phyloP scores from a whole-genome alignment of 768 basidiomycete species.

The Lentinus brumalis region DNA sequence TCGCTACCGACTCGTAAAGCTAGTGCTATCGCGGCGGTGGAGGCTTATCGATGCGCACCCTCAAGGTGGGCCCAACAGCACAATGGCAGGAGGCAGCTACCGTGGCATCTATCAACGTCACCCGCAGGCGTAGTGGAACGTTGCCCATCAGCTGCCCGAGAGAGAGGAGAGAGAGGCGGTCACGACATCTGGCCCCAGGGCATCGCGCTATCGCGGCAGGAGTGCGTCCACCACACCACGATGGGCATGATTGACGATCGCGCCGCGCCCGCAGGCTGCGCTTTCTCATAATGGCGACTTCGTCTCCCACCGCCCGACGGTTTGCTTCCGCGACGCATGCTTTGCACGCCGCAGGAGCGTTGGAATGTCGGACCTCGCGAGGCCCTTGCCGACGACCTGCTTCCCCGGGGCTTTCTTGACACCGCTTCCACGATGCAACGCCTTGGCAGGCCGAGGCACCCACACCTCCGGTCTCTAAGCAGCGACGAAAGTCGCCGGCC shows the following conservation, averaged over 20 bases:
- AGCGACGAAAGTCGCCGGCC: neutral
- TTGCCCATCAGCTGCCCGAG: neutral
- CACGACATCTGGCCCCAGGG: neutral
- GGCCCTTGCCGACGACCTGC: neutral
- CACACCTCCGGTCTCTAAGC: neutral
- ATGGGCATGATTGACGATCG: neutral
- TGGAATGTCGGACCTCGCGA: neutral
- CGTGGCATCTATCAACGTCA: neutral
- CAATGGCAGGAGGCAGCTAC: no score
- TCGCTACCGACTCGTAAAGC: no score
- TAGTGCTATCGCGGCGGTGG: no score
- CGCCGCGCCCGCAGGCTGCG: neutral
- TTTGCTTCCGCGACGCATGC: conserved; percentile 1
- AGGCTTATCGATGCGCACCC: neutral
- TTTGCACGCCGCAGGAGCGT: neutral
- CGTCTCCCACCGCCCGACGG: neutral
- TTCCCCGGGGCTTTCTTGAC: neutral
- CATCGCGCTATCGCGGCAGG: neutral
- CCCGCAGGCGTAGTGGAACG: neutral
- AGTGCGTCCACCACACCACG: neutral
- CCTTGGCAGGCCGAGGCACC: neutral
- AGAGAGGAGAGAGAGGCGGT: no score
- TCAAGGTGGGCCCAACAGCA: neutral
- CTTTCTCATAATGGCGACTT: neutral
- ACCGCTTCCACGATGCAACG: neutral